Evolutionary conservation across 2,329 filamentous ascomycete species (phyloP).

Genomic region (Ophiostoma sp.): DNA sequence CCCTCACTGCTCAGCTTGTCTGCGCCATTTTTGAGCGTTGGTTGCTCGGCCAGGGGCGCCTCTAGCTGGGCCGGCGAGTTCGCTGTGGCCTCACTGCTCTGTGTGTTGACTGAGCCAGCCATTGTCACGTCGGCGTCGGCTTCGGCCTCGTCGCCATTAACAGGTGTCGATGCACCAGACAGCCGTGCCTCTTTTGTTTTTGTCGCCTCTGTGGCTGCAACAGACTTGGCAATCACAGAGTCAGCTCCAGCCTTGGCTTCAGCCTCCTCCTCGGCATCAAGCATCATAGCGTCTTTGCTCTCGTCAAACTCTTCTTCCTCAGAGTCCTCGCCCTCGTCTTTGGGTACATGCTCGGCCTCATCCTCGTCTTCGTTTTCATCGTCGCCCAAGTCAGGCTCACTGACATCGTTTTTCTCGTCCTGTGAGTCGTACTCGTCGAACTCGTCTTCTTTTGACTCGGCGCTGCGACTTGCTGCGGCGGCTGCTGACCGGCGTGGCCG

Average conservation of each 20-base stretch:
- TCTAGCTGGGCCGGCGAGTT: conserved; percentile 16
- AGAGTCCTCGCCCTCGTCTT: conserved; percentile 47
- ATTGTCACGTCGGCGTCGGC: conserved; percentile 19
- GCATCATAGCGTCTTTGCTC: conserved; percentile 50
- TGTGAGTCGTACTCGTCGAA: conserved; percentile 52
- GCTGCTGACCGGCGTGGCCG: conserved; percentile 50
- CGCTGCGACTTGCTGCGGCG: conserved; percentile 42
- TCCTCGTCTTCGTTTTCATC: conserved; percentile 60
- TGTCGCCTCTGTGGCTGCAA: neutral
- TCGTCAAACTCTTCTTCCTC: conserved; percentile 51
- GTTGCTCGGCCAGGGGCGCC: neutral
- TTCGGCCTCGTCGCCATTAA: conserved; percentile 18
- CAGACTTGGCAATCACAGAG: neutral
- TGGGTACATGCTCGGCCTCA: conserved; percentile 41
- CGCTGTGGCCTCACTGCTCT: conserved; percentile 24
- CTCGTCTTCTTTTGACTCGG: conserved; percentile 39
- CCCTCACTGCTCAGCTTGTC: conserved; percentile 11
- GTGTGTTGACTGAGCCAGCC: conserved; percentile 18
- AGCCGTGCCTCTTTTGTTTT: neutral
- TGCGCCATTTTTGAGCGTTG: neutral
- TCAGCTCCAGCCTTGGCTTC: neutral
- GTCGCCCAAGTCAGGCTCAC: conserved; percentile 69
- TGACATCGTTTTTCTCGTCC: conserved; percentile 50
- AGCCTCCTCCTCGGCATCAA: conserved; percentile 46
- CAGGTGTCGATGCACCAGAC: conserved; percentile 22